A percentile compares a stretch with the other conserved stretches of the same genome.
phyloP scores from a whole-genome alignment of 192 early-diverging fungal genomes.

The Chytriomyces sp. region DNA sequence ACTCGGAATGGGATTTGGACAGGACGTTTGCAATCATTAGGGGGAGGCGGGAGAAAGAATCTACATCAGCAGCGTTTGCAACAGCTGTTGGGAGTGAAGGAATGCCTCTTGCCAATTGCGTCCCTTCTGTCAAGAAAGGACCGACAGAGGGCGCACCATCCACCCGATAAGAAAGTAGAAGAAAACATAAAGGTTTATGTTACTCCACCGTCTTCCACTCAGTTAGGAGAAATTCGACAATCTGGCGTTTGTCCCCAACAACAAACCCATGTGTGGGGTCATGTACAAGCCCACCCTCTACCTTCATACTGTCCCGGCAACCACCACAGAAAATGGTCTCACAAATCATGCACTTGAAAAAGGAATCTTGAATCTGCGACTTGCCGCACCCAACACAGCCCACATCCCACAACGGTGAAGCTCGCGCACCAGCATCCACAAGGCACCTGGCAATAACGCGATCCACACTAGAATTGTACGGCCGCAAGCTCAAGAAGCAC shows the following conservation, averaged over 20 bases:
- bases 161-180: no score
- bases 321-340: background rate
- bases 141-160: no score
- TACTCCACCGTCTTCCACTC: no score
- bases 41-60: background rate
- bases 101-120: no score
- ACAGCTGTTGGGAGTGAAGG: no score
- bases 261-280: background rate
- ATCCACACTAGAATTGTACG: background rate
- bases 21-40: background rate
- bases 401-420: background rate
- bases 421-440: background rate
- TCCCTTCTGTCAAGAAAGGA: no score
- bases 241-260: background rate
- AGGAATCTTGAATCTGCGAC: background rate
- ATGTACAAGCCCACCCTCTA: background rate
- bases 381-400: background rate
- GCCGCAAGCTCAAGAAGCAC: constrained; percentile 2
- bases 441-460: background rate
- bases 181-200: no score
- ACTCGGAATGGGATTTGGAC: constrained; percentile 24
- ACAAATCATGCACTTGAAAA: constrained; percentile 7
- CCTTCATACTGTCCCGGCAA: background rate
- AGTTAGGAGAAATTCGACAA: background rate
- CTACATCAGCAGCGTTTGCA: no score